Evolutionary conservation across 78 protist genomes (phyloP), one percentile per base, ranked within the genome.

Genomic region (Guillardia theta): DNA sequence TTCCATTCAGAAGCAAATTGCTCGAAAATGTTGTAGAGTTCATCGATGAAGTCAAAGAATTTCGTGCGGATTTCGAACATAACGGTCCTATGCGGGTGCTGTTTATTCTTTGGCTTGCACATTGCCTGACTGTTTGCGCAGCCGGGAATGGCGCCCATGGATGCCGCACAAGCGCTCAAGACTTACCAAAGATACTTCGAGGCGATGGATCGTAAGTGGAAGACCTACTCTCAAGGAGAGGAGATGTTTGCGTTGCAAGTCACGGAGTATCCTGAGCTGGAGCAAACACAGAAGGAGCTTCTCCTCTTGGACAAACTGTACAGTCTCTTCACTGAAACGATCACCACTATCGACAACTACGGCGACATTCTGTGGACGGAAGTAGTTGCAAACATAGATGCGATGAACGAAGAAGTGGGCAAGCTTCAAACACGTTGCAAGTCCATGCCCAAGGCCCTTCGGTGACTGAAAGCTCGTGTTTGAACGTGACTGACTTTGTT

Each of bases 51-150:
- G 96, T 96, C 41, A 24, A 27, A 37, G 18, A 48, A 30, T 97
- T 95, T 43, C 76, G 80, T 27, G 27, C n/a, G 43, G 97, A 96
- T 62, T 97, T 93, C 92, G 95, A 96, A 22, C 39, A 27, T 24
- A 93, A 76, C 45, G 99, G 99, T 0, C 99, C 99, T 9, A 95
- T 92, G 93, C n/a, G n/a, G n/a, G n/a, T n/a, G n/a, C n/a, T n/a
- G n/a, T n/a, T n/a, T n/a, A n/a, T n/a, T n/a, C n/a, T n/a, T n/a
- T n/a, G n/a, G n/a, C n/a, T n/a, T n/a, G n/a, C n/a, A n/a, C n/a
- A n/a, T n/a, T n/a, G n/a, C n/a, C n/a, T n/a, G n/a, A n/a, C n/a
- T n/a, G n/a, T n/a, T n/a, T n/a, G n/a, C n/a, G n/a, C 94, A 76
- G 27, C 93, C 94, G 0, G 98, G 96, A 10, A 24, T 96, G 83